Evolutionary conservation across 83 land plant genomes (phyloP).

Genomic region (Diphasiastrum complanatum): DNA sequence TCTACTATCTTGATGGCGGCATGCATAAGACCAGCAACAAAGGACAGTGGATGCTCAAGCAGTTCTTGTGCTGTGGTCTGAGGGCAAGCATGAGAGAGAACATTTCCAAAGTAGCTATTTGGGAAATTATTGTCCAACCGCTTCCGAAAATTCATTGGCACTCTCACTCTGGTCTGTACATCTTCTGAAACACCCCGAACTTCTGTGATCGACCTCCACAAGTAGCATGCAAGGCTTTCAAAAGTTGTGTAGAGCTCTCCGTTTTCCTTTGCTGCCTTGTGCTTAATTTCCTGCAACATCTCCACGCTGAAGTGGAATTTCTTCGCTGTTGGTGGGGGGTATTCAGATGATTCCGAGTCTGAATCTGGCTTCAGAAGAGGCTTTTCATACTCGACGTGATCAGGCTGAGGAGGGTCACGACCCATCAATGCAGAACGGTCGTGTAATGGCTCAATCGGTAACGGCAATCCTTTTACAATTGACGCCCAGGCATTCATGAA

Average conservation of each 20-base stretch:
- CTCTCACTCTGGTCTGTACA: too few relatives aligned
- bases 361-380: conserved; percentile 2
- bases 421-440: conserved; percentile 10
- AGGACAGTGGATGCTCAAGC: too few relatives aligned
- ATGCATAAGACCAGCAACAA: too few relatives aligned
- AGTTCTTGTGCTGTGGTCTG: too few relatives aligned
- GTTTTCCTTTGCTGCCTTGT: neutral
- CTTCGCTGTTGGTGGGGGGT: conserved; percentile 8
- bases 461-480: neutral
- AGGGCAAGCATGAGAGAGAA: too few relatives aligned
- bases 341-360: neutral
- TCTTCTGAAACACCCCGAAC: neutral
- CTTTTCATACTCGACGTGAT: neutral
- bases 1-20: too few relatives aligned
- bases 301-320: conserved; percentile 9
- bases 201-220: conserved; percentile 6
- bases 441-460: neutral
- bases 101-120: too few relatives aligned
- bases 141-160: too few relatives aligned
- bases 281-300: neutral
- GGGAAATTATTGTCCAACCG: too few relatives aligned
- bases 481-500: conserved; percentile 16
- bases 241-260: conserved; percentile 7
- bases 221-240: neutral
- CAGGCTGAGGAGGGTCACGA: conserved; percentile 9